Evolutionary conservation across 2,329 filamentous ascomycete genomes (phyloP).

Genomic region (Chalaropsis ovoidea): DNA sequence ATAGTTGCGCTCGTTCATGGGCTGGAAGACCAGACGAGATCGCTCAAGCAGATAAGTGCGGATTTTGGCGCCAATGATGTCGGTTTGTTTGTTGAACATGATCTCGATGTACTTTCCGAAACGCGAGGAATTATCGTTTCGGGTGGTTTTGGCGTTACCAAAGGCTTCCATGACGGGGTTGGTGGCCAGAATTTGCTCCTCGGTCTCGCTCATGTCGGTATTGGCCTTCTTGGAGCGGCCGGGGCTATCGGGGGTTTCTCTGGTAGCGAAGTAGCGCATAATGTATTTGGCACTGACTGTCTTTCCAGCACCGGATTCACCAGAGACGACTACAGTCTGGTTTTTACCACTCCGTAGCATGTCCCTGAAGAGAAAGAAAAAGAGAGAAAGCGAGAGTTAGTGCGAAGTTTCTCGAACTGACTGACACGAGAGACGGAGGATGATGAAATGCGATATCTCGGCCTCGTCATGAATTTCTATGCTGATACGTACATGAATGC

Average conservation of each 20-base stretch:
- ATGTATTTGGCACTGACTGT: slow-evolving; percentile 99
- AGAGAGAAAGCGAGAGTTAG: slow-evolving; percentile 33
- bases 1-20: slow-evolving; percentile 94
- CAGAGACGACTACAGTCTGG: slow-evolving; percentile 98
- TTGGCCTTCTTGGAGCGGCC: slow-evolving; percentile 64
- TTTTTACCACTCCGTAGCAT: slow-evolving; percentile 95
- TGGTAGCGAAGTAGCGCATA: slow-evolving; percentile 98
- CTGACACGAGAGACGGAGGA: neutral
- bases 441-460: neutral
- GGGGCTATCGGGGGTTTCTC: slow-evolving; percentile 84
- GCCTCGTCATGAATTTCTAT: neutral
- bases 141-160: slow-evolving; percentile 97
- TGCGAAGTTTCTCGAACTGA: slow-evolving; percentile 18
- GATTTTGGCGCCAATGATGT: slow-evolving; percentile 97
- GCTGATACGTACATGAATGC: slow-evolving; percentile 69
- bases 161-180: slow-evolving; percentile 99
- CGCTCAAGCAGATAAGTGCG: slow-evolving; percentile 90
- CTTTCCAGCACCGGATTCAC: slow-evolving; percentile 96
- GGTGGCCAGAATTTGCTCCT: slow-evolving; percentile 94
- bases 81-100: slow-evolving; percentile 90
- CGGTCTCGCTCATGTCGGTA: slow-evolving; percentile 88
- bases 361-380: slow-evolving; percentile 48
- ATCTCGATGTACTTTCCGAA: slow-evolving; percentile 99
- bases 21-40: slow-evolving; percentile 92
- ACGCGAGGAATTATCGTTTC: slow-evolving; percentile 97